Percentiles rank a stretch among this genome's conserved stretches.
phyloP scores from a whole-genome alignment of 768 basidiomycete genomes.

The Leccinum longicurvipes region DNA sequence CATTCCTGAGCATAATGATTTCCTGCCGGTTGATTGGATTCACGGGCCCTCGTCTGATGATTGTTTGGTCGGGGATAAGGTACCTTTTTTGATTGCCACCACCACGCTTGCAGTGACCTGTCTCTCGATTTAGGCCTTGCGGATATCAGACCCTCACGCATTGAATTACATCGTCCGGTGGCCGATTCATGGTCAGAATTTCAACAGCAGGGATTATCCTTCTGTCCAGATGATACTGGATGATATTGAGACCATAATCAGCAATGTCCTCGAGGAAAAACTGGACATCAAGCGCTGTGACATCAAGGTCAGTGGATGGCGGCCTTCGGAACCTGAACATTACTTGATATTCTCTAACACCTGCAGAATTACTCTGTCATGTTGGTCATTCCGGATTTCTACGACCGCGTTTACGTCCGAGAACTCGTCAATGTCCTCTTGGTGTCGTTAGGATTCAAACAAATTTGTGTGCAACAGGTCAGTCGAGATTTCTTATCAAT shows the following conservation, averaged over 20 bases:
- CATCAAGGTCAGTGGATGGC: slow-evolving; percentile 51
- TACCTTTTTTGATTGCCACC: slow-evolving; percentile 21
- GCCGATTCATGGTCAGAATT: slow-evolving; percentile 78
- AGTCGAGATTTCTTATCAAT: neutral
- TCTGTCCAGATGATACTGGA: slow-evolving; percentile 67
- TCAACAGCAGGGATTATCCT: slow-evolving; percentile 78
- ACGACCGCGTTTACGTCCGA: slow-evolving; percentile 79
- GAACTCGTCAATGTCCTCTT: slow-evolving; percentile 73
- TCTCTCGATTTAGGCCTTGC: slow-evolving; percentile 53
- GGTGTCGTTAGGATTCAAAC: slow-evolving; percentile 84
- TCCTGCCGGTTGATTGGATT: slow-evolving; percentile 83
- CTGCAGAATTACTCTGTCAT: slow-evolving; percentile 80
- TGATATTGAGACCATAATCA: slow-evolving; percentile 74
- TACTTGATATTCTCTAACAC: neutral
- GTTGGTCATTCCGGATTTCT: slow-evolving; percentile 89
- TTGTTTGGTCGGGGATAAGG: slow-evolving; percentile 70
- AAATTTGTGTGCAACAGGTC: slow-evolving; percentile 89
- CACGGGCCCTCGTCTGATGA: slow-evolving; percentile 45
- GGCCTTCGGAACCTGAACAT: neutral
- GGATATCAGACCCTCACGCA: slow-evolving; percentile 61
- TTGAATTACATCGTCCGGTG: slow-evolving; percentile 74
- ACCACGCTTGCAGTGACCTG: slow-evolving; percentile 4
- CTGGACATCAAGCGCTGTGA: slow-evolving; percentile 50
- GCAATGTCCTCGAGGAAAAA: slow-evolving; percentile 56
- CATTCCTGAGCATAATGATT: slow-evolving; percentile 84